phyloP scores from a whole-genome alignment of 2,329 filamentous ascomycete genomes.

The Diaporthe capsici region DNA sequence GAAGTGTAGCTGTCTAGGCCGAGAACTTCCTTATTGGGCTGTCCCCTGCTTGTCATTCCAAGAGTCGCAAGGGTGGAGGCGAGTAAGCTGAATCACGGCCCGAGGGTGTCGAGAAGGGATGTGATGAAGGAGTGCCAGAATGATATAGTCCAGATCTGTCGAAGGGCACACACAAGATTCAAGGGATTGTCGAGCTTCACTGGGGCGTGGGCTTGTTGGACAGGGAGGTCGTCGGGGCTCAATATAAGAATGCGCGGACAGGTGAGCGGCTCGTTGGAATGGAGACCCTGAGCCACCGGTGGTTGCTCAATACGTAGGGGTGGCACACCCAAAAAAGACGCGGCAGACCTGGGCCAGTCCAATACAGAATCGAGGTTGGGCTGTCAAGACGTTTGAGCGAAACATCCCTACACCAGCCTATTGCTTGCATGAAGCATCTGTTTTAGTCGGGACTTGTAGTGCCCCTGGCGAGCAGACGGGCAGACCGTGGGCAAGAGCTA shows the following conservation, averaged over 20 bases:
- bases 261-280: slow-evolving; percentile 41
- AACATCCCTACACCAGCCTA: slow-evolving; percentile 43
- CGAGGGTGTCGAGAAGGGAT: slow-evolving; percentile 35
- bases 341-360: slow-evolving; percentile 34
- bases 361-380: slow-evolving; percentile 33
- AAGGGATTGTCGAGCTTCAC: slow-evolving; percentile 38
- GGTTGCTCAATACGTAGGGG: slow-evolving; percentile 41
- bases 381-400: slow-evolving; percentile 39
- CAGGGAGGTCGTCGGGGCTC: slow-evolving; percentile 32
- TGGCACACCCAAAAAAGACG: slow-evolving; percentile 38
- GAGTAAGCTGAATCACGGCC: slow-evolving; percentile 25
- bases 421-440: slow-evolving; percentile 43
- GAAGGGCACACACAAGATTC: slow-evolving; percentile 6
- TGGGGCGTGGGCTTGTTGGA: slow-evolving; percentile 16
- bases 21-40: slow-evolving; percentile 8
- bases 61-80: slow-evolving; percentile 25
- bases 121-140: slow-evolving; percentile 30
- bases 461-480: slow-evolving; percentile 29
- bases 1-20: slow-evolving; percentile 26
- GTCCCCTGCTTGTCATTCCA: slow-evolving; percentile 35
- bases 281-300: slow-evolving; percentile 38
- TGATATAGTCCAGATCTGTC: slow-evolving; percentile 35
- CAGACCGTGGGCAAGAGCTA: slow-evolving; percentile 31
- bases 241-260: slow-evolving; percentile 37
- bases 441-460: slow-evolving; percentile 39